Conservation (phyloP, 2,329 filamentous ascomycete species). For the Hypocreales sp. region DNA sequence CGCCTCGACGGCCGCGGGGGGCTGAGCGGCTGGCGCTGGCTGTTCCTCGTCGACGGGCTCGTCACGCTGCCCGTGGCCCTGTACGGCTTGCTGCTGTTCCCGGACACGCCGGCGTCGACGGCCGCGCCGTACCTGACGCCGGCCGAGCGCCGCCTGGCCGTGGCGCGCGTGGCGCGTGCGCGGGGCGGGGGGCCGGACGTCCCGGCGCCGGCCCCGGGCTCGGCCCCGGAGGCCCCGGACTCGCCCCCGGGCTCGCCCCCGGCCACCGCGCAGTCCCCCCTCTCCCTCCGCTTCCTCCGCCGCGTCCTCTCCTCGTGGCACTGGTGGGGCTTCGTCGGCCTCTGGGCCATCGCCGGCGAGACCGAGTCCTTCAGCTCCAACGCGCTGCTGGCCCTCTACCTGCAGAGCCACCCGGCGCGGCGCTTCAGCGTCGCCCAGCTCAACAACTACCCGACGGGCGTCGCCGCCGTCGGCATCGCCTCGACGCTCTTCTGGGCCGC, state of each 20-base stretch:
- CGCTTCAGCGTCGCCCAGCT: constrained; percentile 30
- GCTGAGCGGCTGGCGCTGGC: constrained; percentile 50
- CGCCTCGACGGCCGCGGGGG: constrained; percentile 29
- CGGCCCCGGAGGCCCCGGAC: too few relatives aligned
- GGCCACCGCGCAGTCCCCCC: constrained; percentile 22
- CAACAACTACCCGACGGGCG: constrained; percentile 41
- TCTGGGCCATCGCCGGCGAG: constrained; percentile 58
- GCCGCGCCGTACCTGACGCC: constrained; percentile 26
- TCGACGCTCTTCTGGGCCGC: constrained; percentile 56
- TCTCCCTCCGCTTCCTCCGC: constrained; percentile 33
- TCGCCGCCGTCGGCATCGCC: constrained; percentile 39
- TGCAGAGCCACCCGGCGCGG: constrained; percentile 29
- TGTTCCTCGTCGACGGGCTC: constrained; percentile 55
- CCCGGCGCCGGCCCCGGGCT: too few relatives aligned
- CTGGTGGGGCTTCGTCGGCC: constrained; percentile 49
- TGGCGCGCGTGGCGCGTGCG: constrained; percentile 25
- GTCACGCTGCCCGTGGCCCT: constrained; percentile 21
- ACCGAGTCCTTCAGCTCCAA: constrained; percentile 57
- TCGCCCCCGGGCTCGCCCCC: too few relatives aligned
- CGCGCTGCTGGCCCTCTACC: constrained; percentile 33
- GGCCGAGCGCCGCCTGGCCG: constrained; percentile 27
- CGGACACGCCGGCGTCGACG: constrained; percentile 28
- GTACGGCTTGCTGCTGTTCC: constrained; percentile 19
- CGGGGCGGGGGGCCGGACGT: too few relatives aligned
- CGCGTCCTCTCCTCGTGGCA: constrained; percentile 43